Evolutionary conservation across 352 stramenopile species (phyloP), one percentile per base, ranked within the genome.

Genomic region (Globisporangium heterothallicum): DNA sequence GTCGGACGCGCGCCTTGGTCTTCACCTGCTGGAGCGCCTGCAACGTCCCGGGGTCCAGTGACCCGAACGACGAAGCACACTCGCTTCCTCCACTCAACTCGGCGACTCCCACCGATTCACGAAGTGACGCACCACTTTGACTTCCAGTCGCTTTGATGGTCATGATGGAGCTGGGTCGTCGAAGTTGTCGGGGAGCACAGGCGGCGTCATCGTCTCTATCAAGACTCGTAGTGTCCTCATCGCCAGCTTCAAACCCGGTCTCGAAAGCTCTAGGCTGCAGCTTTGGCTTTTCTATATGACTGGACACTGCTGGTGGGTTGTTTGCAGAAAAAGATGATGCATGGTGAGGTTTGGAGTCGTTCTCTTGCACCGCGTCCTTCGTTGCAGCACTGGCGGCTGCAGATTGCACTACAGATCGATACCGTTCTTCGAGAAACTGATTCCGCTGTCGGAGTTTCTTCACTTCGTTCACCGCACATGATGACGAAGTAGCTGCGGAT

Each of bases 361-460:
- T 49, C 4, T 5, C 7, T 36, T 8, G 9, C 2, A 8, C 5
- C 6, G 9, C 30, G 0, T 18, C 25, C 6, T 27, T 21, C 12
- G 18, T 25, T 7, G 22, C 6, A 16, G n/a, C 21, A 36, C 6
- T 29, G 50, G 41, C 29, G 1, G 42, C 36, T 6, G 34, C 46
- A 32, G 46, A 27, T 0, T 45, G 25, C 1, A 30, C 30, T 2
- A 54, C 38, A 18, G 45, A 58, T 18, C 78, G 78, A 35, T 83
- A 84, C 0, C 73, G 78, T 25, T 86, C 71, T 44, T 86, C 78
- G 3, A 88, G 59, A 32, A 75, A 88, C 27, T 66, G 29, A 27
- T 86, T 88, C 7, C 78, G 71, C 56, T 79, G 52, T 6, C 70
- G 66, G 7, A 88, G 65, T 5, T 71, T 66, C 44, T 84, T 74